phyloP scores from a whole-genome alignment of 2,329 filamentous ascomycete genomes.

The Helicocarpus griseus region DNA sequence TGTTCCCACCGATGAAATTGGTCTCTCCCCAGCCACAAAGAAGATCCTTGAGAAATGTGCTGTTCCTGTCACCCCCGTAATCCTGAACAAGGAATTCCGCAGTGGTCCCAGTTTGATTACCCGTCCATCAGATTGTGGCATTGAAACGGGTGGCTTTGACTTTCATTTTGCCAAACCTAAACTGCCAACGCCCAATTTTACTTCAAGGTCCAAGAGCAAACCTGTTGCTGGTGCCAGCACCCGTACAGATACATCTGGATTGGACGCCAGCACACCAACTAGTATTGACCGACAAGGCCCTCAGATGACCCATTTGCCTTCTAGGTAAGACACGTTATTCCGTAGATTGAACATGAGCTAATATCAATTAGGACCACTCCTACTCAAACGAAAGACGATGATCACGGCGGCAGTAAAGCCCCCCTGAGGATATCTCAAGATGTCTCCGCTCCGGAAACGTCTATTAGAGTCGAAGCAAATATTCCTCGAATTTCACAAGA shows the following conservation, averaged over 20 bases:
- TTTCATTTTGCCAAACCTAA: conserved; percentile 28
- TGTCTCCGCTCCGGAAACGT: neutral
- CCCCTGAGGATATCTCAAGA: neutral
- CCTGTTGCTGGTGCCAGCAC: neutral
- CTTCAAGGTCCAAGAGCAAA: conserved; percentile 6
- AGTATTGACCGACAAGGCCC: too few species aligned
- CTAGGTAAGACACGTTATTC: neutral
- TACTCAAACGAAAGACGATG: neutral
- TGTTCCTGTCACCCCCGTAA: conserved; percentile 7
- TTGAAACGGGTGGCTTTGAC: conserved; percentile 21
- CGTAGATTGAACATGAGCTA: neutral
- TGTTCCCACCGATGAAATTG: conserved; percentile 7
- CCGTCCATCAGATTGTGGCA: conserved; percentile 22
- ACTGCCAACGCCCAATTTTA: conserved; percentile 12
- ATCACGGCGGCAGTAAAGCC: neutral
- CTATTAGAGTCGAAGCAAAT: too few species aligned
- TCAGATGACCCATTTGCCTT: neutral
- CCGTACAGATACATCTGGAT: neutral
- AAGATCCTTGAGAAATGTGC: conserved; percentile 14
- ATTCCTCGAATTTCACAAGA: neutral
- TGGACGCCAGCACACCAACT: neutral
- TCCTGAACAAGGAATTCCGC: conserved; percentile 6
- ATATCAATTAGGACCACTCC: neutral
- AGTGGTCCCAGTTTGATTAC: conserved; percentile 20
- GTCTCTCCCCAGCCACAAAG: conserved; percentile 12